Conservation (phyloP, 2,329 filamentous ascomycete genomes). For the Blumeriella jaapii region DNA sequence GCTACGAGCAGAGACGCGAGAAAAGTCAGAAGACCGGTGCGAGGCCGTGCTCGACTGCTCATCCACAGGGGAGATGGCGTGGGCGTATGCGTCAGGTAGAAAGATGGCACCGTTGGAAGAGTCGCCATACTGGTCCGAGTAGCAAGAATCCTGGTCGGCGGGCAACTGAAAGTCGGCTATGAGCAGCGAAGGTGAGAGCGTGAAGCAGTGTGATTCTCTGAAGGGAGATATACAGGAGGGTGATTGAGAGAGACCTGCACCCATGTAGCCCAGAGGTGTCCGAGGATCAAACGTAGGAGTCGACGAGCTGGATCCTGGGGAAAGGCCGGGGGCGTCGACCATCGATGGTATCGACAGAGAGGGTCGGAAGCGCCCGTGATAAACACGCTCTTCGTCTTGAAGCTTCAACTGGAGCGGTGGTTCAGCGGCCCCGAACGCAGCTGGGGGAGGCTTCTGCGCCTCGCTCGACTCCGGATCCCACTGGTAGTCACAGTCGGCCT, state of each 20-base stretch:
- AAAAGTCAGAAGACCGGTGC: constrained; percentile 25
- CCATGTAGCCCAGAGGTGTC: no score
- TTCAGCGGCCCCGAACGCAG: constrained; percentile 6
- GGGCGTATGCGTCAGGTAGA: constrained; percentile 17
- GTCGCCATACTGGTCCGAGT: constrained; percentile 20
- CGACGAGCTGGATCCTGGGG: constrained; percentile 22
- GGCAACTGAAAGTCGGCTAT: constrained; percentile 47
- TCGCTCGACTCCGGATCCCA: constrained; percentile 49
- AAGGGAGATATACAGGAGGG: constrained; percentile 43
- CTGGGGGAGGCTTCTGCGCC: constrained; percentile 28
- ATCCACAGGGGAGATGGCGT: constrained; percentile 23
- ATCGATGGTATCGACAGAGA: constrained; percentile 22
- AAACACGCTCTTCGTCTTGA: constrained; percentile 18
- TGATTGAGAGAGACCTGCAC: no score
- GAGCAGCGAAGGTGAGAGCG: constrained; percentile 48
- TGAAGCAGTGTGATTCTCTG: constrained; percentile 47
- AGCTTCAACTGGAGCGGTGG: constrained; percentile 17
- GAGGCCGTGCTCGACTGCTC: constrained; percentile 24
- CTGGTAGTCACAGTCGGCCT: constrained; percentile 52
- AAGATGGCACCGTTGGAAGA: constrained; percentile 17
- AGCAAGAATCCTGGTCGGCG: constrained; percentile 30
- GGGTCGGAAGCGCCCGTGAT: constrained; percentile 24
- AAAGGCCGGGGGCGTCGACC: constrained; percentile 24
- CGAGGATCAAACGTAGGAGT: constrained; percentile 18
- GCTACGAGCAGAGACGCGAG: constrained; percentile 21